Evolutionary conservation across 1,139 yeast species (phyloP).

Genomic region (Citeromyces hawaiiensis): DNA sequence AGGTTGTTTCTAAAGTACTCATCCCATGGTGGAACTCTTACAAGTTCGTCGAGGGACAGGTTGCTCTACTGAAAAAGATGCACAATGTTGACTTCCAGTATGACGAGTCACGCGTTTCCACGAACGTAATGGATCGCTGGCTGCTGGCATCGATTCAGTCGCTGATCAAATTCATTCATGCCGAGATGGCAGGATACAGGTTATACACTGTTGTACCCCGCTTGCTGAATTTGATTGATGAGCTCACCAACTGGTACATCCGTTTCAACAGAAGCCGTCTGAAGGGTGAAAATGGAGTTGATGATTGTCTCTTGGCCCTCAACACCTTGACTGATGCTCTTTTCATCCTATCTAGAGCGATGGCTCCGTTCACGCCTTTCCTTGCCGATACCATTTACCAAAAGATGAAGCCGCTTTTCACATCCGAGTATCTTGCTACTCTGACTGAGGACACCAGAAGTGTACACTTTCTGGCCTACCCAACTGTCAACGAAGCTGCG

Average conservation of each 20-base stretch:
- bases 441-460: conserved; percentile 54
- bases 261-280: conserved; percentile 96
- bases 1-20: conserved; percentile 88
- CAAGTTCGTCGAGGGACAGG: conserved; percentile 93
- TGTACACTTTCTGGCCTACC: conserved; percentile 87
- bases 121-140: conserved; percentile 97
- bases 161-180: conserved; percentile 70
- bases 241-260: conserved; percentile 97
- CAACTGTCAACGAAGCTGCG: conserved; percentile 70
- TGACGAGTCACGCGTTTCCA: conserved; percentile 49
- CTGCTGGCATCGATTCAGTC: conserved; percentile 89
- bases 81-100: conserved; percentile 60
- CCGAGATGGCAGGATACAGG: conserved; percentile 82
- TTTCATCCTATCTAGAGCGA: conserved; percentile 79
- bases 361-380: conserved; percentile 99
- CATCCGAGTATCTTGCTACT: conserved; percentile 34
- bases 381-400: conserved; percentile 83
- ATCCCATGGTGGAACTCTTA: conserved; percentile 98
- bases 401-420: conserved; percentile 51
- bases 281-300: conserved; percentile 82
- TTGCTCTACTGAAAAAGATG: conserved; percentile 69
- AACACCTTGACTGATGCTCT: conserved; percentile 86
- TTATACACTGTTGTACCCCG: conserved; percentile 94
- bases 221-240: conserved; percentile 77
- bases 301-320: conserved; percentile 76